phyloP scores from a whole-genome alignment of 139 green algal genomes.

The Volvox reticuliferus region DNA sequence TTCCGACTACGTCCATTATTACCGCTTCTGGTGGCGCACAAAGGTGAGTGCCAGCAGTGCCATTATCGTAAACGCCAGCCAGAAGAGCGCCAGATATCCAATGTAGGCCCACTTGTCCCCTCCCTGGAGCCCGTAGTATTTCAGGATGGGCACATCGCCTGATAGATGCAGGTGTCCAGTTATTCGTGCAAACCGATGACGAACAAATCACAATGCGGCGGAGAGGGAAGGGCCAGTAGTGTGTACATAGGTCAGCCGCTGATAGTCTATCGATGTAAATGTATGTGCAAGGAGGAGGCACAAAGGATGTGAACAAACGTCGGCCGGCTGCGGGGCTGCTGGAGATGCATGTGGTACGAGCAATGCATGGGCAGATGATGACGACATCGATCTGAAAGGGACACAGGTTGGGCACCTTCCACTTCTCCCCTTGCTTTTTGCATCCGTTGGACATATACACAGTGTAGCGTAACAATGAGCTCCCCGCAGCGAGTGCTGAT shows the following conservation, averaged over 20 bases:
- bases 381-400: too few species aligned
- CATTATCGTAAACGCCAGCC: constrained; percentile 15
- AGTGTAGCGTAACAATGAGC: too few species aligned
- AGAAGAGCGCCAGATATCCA: constrained; percentile 50
- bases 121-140: constrained; percentile 41
- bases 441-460: too few species aligned
- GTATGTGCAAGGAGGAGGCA: background rate
- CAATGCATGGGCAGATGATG: too few species aligned
- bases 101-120: constrained; percentile 47
- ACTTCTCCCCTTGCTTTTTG: too few species aligned
- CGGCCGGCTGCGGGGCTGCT: background rate
- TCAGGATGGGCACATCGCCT: background rate
- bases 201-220: background rate
- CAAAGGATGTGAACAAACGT: background rate
- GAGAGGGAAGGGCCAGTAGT: background rate
- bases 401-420: too few species aligned
- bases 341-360: too few species aligned
- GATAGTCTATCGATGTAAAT: background rate
- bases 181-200: background rate
- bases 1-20: background rate
- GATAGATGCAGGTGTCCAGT: background rate
- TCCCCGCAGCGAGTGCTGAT: too few species aligned
- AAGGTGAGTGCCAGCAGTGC: constrained; percentile 38
- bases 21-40: constrained; percentile 49
- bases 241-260: background rate